Base-by-base conservation (phyloP, 306 rosid species). In the Vigna unguiculata region DNA sequence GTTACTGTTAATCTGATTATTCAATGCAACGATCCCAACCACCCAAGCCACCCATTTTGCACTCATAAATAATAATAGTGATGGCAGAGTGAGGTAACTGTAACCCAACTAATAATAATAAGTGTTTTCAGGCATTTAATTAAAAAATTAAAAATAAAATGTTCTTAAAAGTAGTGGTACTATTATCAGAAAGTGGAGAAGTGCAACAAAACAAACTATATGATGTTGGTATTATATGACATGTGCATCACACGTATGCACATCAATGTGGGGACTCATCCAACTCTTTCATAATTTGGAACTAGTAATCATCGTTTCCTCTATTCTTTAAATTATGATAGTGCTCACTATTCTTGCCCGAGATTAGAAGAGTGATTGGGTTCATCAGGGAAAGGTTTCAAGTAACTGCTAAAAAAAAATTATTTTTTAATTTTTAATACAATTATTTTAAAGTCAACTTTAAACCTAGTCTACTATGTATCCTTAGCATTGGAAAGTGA, bases 171-270 rank as follows among this genome's bases (percentile, higher is more conserved):
- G 4, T 36, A 9, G 12, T 38, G 43, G 12, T 9, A 38, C 43
- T 38, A 38, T 38, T 38, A 38, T 38, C 9, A 38, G 12, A 38
- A 48, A 75, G 63, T 51, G 66, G 20, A 38, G 75, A 70, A 59
- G 0, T 40, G 30, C 16, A 47, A 38, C 55, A 34, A 17, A 55
- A 52, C 25, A 48, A 13, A 46, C 55, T 36, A 69, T 61, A 51
- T 51, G 9, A 3, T 75, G 25, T 17, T 55, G 41, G 36, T 45
- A 10, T 48, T 38, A 68, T 46, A 76, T 46, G 41, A 55, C 74
- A 77, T 80, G 77, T 78, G 71, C 68, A 80, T 74, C 85, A 71
- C 85, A 86, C 79, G 77, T 73, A 63, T 80, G 64, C 41, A 46
- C 84, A 80, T 83, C 79, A 58, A 40, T 64, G 66, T 63, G 74